phyloP scores from a whole-genome alignment of 495 filamentous ascomycete genomes.

The Cercophora scortea region DNA sequence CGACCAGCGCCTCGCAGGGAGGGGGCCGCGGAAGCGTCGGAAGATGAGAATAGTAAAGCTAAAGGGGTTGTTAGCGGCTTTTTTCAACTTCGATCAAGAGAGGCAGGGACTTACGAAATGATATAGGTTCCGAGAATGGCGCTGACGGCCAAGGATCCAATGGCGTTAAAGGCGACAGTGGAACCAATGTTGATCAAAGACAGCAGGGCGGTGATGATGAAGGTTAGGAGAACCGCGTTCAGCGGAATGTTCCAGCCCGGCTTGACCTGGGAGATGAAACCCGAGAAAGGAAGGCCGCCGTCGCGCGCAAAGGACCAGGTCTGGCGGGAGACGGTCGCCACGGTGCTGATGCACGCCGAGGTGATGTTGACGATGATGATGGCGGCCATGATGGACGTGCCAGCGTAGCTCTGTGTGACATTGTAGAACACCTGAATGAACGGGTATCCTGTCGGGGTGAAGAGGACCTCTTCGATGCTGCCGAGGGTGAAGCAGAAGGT shows the following conservation, averaged over 20 bases:
- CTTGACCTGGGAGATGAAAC: constrained; percentile 31
- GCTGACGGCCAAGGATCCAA: constrained; percentile 41
- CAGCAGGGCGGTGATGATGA: constrained; percentile 43
- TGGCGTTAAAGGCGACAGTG: constrained; percentile 45
- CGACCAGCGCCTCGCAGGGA: constrained; percentile 35
- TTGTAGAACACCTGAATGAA: constrained; percentile 48
- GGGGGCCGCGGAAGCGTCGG: constrained; percentile 24
- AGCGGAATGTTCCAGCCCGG: constrained; percentile 42
- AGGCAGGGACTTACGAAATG: constrained; percentile 19
- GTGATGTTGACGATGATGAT: constrained; percentile 40
- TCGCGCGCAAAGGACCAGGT: constrained; percentile 57
- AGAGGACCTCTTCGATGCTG: constrained; percentile 23
- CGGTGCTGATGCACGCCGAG: constrained; percentile 37
- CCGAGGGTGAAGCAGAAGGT: constrained; percentile 40
- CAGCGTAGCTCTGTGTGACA: constrained; percentile 32
- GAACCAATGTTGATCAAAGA: constrained; percentile 56
- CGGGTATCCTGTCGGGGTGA: constrained; percentile 36
- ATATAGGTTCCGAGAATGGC: constrained; percentile 40
- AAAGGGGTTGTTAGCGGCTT: neutral
- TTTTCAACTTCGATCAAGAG: neutral
- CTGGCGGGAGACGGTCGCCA: constrained; percentile 47
- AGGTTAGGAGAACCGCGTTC: constrained; percentile 41
- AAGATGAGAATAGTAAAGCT: constrained; percentile 18
- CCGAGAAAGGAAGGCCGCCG: constrained; percentile 48
- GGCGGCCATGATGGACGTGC: constrained; percentile 37